A percentile compares a stretch with the other conserved stretches of the same genome.
phyloP scores from a whole-genome alignment of 306 rosid genomes.

The Cucumis melo region DNA sequence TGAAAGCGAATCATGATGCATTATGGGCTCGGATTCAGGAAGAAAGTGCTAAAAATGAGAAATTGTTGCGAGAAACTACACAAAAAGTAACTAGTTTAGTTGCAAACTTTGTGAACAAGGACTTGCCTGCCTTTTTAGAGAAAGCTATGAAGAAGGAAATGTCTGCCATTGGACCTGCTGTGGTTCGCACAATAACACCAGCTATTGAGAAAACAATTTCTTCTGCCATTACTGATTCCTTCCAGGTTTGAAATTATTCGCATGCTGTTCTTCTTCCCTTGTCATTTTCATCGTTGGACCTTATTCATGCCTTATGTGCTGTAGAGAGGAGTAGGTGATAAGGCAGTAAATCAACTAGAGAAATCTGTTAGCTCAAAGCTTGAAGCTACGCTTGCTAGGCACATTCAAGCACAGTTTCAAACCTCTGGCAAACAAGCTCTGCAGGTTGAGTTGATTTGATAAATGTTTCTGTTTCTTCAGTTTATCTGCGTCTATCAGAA shows the following conservation, averaged over 20 bases:
- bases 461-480: slow-evolving; percentile 1
- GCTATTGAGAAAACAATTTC: slow-evolving; percentile 72
- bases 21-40: slow-evolving; percentile 87
- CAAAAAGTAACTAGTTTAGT: slow-evolving; percentile 47
- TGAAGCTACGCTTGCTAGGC: slow-evolving; percentile 90
- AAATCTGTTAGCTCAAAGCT: slow-evolving; percentile 76
- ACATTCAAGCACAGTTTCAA: slow-evolving; percentile 96
- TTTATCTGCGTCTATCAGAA: not conserved
- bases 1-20: slow-evolving; percentile 65
- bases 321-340: slow-evolving; percentile 96
- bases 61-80: slow-evolving; percentile 43
- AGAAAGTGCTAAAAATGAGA: slow-evolving; percentile 79
- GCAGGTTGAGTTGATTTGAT: slow-evolving; percentile 42
- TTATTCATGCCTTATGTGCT: slow-evolving; percentile 22
- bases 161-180: slow-evolving; percentile 65
- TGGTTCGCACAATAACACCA: slow-evolving; percentile 64
- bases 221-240: slow-evolving; percentile 58
- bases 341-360: slow-evolving; percentile 88
- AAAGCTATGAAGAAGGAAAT: slow-evolving; percentile 82
- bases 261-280: slow-evolving; percentile 11
- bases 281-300: slow-evolving; percentile 13
- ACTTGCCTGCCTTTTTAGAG: slow-evolving; percentile 61
- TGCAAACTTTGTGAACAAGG: slow-evolving; percentile 60
- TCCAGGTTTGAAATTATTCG: slow-evolving; percentile 57
- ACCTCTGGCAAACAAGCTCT: slow-evolving; percentile 92